phyloP scores from a whole-genome alignment of 140 eudicot species.

The Flaveria floridana region DNA sequence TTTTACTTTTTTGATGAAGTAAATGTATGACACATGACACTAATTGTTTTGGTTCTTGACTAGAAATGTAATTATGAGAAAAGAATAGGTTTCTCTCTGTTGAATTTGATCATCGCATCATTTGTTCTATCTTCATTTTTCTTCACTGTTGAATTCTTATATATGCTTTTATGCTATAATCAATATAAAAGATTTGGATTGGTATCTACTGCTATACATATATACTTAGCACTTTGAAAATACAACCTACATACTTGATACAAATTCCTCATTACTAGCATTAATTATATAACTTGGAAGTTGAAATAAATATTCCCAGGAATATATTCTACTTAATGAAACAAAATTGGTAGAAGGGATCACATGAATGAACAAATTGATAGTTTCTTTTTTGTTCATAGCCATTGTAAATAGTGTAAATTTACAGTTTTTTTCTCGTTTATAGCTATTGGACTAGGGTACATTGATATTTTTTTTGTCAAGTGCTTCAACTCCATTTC shows the following conservation, averaged over 20 bases:
- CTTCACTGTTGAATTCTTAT: background rate
- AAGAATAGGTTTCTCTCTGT: background rate
- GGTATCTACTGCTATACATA: background rate
- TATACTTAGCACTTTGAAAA: background rate
- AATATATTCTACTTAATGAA: background rate
- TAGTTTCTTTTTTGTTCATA: background rate
- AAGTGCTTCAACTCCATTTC: slow-evolving; percentile 73
- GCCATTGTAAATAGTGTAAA: too few species aligned
- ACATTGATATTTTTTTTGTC: slow-evolving; percentile 16
- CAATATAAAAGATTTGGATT: background rate
- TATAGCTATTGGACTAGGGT: too few species aligned
- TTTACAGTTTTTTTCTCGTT: too few species aligned
- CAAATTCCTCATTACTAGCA: background rate
- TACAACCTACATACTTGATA: background rate
- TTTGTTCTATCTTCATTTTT: too few species aligned
- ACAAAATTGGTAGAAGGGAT: background rate
- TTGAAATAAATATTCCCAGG: background rate
- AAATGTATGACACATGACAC: background rate
- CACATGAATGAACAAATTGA: background rate
- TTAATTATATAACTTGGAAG: background rate
- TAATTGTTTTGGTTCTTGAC: background rate
- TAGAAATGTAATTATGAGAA: background rate
- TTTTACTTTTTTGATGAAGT: background rate
- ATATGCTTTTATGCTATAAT: background rate
- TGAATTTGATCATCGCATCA: too few species aligned